These are phyloP conservation scores for Dorcoceras hygrometricum DNA, from an alignment of 257 asterid species.

Conservation along the genomic window DNA sequence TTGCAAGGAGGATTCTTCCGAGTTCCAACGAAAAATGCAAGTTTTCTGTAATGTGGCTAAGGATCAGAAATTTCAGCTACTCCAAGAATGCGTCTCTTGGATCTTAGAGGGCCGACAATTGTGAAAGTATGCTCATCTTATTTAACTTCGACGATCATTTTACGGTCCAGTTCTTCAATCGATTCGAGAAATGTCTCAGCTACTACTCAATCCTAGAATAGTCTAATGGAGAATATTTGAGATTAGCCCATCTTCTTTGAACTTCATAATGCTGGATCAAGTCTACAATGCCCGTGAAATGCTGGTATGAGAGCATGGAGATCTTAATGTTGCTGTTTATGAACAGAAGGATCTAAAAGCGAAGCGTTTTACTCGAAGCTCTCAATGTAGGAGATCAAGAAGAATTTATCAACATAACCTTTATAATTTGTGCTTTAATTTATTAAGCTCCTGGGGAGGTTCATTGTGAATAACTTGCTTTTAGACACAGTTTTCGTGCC, in stretches of 20 bases:
- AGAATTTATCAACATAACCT: neutral
- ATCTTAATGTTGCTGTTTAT: neutral
- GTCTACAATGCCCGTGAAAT: neutral
- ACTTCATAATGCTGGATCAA: slow-evolving; percentile 5
- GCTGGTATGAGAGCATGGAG: neutral
- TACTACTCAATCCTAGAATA: neutral
- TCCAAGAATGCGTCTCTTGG: slow-evolving; percentile 78
- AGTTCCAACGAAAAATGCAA: slow-evolving; percentile 65
- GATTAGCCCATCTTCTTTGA: neutral
- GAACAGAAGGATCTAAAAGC: neutral
- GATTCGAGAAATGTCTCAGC: neutral
- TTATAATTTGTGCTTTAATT: neutral
- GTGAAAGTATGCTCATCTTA: slow-evolving; percentile 9
- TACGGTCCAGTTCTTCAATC: neutral
- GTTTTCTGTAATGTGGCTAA: slow-evolving; percentile 55
- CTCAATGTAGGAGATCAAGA: neutral
- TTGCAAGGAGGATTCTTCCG: slow-evolving; percentile 67
- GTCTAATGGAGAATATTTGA: neutral
- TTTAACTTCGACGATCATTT: neutral
- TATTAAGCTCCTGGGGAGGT: slow-evolving; percentile 1
- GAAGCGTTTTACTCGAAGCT: neutral
- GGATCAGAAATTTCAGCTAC: slow-evolving; percentile 72
- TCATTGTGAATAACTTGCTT: slow-evolving; percentile 3
- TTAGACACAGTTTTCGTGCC: neutral
- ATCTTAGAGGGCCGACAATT: slow-evolving; percentile 46